phyloP scores from a whole-genome alignment of 768 basidiomycete genomes.

The Cystofilobasidium bisporidii region DNA sequence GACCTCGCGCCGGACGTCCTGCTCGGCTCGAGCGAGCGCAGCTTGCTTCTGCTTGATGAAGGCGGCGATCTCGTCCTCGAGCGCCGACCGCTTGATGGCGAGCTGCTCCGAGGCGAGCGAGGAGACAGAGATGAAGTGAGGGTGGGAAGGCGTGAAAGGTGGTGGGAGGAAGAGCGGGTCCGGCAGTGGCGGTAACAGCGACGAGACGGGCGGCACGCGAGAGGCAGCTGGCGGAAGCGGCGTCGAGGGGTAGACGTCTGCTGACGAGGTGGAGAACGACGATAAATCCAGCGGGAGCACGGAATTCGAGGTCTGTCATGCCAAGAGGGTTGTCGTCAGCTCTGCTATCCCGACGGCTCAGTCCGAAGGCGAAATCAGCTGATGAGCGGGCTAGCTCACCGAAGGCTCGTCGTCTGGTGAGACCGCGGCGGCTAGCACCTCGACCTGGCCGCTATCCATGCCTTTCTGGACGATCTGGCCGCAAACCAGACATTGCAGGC shows the following conservation, averaged over 20 bases:
- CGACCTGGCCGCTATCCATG: neutral
- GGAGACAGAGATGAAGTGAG: neutral
- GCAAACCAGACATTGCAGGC: neutral
- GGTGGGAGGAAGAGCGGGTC: slow-evolving; percentile 2
- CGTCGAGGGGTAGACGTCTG: neutral
- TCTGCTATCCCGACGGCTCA: no score
- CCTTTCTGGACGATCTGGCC: neutral
- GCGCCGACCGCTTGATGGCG: neutral
- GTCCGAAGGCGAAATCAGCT: neutral
- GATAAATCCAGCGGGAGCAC: neutral
- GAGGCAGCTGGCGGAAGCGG: neutral
- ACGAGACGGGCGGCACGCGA: neutral
- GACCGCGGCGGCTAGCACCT: neutral
- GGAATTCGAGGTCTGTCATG: neutral
- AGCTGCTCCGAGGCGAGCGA: neutral
- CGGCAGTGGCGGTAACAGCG: neutral
- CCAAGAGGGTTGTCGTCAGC: no score
- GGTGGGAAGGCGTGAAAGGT: neutral
- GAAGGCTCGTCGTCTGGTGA: neutral
- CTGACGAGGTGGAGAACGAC: neutral
- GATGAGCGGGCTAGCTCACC: neutral
- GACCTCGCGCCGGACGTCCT: neutral
- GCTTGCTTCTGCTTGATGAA: neutral
- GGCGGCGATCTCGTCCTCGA: neutral
- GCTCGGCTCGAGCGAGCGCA: neutral